phyloP scores from a whole-genome alignment of 139 green algal genomes.

The Chlorella sp. region DNA sequence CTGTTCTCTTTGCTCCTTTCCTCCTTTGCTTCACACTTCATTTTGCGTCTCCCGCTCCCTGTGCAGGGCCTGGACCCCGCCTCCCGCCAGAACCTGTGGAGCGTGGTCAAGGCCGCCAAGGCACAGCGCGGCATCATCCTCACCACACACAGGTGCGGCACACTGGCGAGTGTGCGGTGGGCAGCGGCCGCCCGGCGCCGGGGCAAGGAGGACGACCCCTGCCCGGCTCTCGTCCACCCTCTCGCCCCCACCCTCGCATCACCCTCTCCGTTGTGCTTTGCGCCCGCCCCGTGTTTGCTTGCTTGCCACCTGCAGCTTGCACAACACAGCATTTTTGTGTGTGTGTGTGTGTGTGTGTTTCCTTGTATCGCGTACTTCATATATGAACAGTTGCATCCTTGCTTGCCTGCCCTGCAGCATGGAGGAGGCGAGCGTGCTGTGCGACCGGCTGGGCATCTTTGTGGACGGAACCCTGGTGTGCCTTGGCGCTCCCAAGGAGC shows the following conservation, averaged over 20 bases:
- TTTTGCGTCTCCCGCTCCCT: too few relatives aligned
- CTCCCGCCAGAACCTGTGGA: slow-evolving; percentile 90
- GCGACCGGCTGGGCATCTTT: slow-evolving; percentile 95
- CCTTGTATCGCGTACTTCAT: too few relatives aligned
- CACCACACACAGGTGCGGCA: slow-evolving; percentile 83
- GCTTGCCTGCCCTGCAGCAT: slow-evolving; percentile 64
- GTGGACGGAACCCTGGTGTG: slow-evolving; percentile 87
- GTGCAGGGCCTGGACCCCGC: slow-evolving; percentile 85
- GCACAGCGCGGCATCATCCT: slow-evolving; percentile 84
- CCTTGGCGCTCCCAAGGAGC: slow-evolving; percentile 89
- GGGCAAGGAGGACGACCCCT: background rate
- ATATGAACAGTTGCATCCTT: too few relatives aligned
- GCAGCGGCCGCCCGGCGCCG: background rate
- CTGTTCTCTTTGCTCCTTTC: too few relatives aligned
- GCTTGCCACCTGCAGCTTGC: too few relatives aligned
- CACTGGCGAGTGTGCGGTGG: background rate
- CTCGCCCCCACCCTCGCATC: too few relatives aligned
- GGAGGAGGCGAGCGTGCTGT: slow-evolving; percentile 96
- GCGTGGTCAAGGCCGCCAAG: slow-evolving; percentile 84
- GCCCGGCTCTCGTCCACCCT: background rate
- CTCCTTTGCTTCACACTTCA: too few relatives aligned
- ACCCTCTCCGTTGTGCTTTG: background rate
- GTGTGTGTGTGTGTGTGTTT: background rate
- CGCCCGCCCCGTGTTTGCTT: too few relatives aligned
- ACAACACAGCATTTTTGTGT: background rate